A percentile compares a stretch with the other conserved stretches of the same genome.
Evolutionary conservation across 352 stramenopile genomes (phyloP).

Genomic region (Phytophthora tentaculata): DNA sequence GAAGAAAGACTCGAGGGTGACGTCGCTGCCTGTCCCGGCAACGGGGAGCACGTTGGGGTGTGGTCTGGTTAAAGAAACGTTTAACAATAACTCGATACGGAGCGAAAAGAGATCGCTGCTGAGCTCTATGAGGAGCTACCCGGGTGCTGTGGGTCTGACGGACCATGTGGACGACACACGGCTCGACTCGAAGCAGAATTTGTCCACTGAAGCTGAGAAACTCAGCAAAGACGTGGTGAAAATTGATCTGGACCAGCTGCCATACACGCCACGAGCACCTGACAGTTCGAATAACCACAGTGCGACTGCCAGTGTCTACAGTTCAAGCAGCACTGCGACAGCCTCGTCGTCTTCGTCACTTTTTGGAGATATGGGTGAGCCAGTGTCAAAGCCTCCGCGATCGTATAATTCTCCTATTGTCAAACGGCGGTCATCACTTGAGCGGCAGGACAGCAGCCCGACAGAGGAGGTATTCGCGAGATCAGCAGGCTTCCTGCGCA

Average conservation of each 20-base stretch:
- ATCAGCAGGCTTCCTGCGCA: constrained; percentile 71
- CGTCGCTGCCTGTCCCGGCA: constrained; percentile 6
- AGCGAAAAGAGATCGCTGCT: constrained; percentile 15
- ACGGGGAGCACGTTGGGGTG: background rate
- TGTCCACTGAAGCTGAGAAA: background rate
- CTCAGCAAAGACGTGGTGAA: constrained; percentile 36
- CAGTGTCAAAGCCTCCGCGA: constrained; percentile 22
- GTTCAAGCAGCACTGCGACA: constrained; percentile 35
- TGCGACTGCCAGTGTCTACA: constrained; percentile 32
- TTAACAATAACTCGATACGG: constrained; percentile 10
- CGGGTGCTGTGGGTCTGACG: constrained; percentile 27
- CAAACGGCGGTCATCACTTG: constrained; percentile 43
- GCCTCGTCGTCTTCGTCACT: constrained; percentile 36
- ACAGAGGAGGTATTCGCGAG: constrained; percentile 72
- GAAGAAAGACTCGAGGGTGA: constrained; percentile 4
- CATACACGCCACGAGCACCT: constrained; percentile 33
- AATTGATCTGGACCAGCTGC: constrained; percentile 54
- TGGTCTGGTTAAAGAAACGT: background rate
- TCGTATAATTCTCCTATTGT: constrained; percentile 32
- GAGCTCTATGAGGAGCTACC: constrained; percentile 37
- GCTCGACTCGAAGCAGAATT: constrained; percentile 43
- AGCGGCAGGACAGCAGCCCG: constrained; percentile 56
- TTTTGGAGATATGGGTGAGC: constrained; percentile 34
- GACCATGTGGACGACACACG: constrained; percentile 48
- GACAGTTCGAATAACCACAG: constrained; percentile 17